A percentile compares a stretch with the other conserved stretches of the same genome.
Evolutionary conservation across 1,284 basidiomycete genomes (phyloP).

Genomic region (Coriolopsis trogii): DNA sequence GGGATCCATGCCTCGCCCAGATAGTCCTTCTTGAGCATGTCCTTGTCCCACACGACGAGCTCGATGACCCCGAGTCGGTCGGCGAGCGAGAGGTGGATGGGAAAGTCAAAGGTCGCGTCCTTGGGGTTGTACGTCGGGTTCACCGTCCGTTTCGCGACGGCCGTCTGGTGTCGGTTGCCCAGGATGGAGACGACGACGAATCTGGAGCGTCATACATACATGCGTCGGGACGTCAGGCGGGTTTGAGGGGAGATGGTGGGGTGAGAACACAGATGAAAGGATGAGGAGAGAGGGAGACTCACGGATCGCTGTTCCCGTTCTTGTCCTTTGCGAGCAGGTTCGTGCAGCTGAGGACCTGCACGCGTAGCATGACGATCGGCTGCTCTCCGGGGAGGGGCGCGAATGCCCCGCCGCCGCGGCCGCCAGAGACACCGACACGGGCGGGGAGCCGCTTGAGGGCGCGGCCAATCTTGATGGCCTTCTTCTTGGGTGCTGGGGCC

Average conservation of each 20-base stretch:
- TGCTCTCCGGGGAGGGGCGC: constrained; percentile 61
- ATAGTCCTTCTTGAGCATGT: constrained; percentile 88
- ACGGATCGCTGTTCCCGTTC: constrained; percentile 77
- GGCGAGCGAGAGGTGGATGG: constrained; percentile 75
- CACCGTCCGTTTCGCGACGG: constrained; percentile 79
- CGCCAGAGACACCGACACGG: constrained; percentile 43
- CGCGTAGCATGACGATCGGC: constrained; percentile 64
- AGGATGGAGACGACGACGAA: constrained; percentile 76
- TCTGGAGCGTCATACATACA: constrained; percentile 39
- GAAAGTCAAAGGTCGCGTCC: constrained; percentile 87
- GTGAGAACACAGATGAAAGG: background rate
- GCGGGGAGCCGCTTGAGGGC: constrained; percentile 49
- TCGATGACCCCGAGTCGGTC: constrained; percentile 80
- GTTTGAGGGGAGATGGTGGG: background rate
- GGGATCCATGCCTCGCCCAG: constrained; percentile 85
- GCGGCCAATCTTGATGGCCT: constrained; percentile 49
- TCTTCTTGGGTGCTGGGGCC: constrained; percentile 31
- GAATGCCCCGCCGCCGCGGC: constrained; percentile 44
- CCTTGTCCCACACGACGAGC: constrained; percentile 93
- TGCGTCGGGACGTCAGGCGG: background rate
- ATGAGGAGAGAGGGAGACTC: constrained; percentile 33
- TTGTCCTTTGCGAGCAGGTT: constrained; percentile 65
- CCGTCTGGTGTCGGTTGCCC: constrained; percentile 70
- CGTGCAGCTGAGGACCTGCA: constrained; percentile 68
- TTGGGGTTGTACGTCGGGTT: constrained; percentile 75